Evolutionary conservation across 345 rosid genomes (phyloP), one percentile per base, ranked within the genome.

Genomic region (Eucalyptus guilfoylei): DNA sequence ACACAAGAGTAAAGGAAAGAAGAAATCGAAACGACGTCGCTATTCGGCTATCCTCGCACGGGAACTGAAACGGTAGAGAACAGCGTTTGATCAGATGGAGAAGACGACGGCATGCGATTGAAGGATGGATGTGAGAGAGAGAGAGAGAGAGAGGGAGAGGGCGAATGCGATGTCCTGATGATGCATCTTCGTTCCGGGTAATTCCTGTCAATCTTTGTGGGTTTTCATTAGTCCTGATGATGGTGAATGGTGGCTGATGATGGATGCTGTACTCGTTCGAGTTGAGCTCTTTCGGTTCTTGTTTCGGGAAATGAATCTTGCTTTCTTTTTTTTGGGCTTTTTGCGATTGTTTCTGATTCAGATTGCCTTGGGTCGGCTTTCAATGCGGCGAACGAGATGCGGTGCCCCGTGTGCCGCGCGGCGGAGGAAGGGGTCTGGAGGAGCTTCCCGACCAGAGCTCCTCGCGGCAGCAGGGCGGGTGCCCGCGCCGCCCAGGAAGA

Each of bases 291-390:
- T 11, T 37, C 45, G 28, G 45, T 72, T 40, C 2, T 72, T 2
- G 12, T 72, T 19, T 40, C 14, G 1, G 81, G 8, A 12, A 19
- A 37, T 72, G 14, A 72, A 37, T 72, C 44, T 7, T 52, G 8
- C 52, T 72, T 72, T 37, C 6, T 72, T 10, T 1, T 26, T 26
- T 60, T 11, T 60, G 55, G 55, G 9, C 83, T 17, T 72, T 21
- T 37, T 5, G 45, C 45, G 83, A 72, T 10, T 37, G 81, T 10
- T 72, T 72, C 81, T 72, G 81, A 72, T 88, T 67, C 90, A 91
- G 92, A 92, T 83, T 90, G 92, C 88, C 91, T 81, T 37, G 93
- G 93, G 14, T 92, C 92, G 32, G 90, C 92, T 26, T 92, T 92
- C 52, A 92, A 88, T 47, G 87, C 62, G 13, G 37, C 80, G 14